Base-by-base conservation (phyloP, 371 early-diverging fungal genomes). In the Blakeslea trispora region DNA sequence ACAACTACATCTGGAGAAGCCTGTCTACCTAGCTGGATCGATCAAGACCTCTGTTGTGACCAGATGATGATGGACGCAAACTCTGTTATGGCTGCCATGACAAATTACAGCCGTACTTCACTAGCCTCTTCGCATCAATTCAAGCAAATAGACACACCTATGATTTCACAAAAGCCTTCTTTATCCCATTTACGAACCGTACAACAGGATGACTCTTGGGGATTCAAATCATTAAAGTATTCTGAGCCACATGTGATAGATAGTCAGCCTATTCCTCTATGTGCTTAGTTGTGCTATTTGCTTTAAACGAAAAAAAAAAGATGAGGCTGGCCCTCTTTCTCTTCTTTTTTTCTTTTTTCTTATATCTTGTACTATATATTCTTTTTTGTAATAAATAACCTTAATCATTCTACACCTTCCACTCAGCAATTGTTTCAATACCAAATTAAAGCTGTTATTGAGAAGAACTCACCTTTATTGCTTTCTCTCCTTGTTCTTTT, bases 1-100 rank as follows among this genome's bases (percentile, higher is more conserved):
- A 52, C 42, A 55, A 53, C 52, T 50, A 31, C 21, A 63, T 50
- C 42, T 59, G 77, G 48, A 57, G 40, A 41, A 63, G 66, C 64
- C 53, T 63, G 48, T 59, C 58, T 55, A 56, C 77, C 63, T 5
- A 43, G 43, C 6, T 62, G 63, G 54, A 39, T 54, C 1, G 60
- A 60, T 24, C 37, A 53, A 15, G 54, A 60, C 24, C 18, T 60
- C 1, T 60, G 60, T 10, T 53, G 60, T 28, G 32, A 49, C 28
- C 44, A 43, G 0, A 43, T 59, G 0, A 42, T 53, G 23, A 54
- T 54, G 60, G 47, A 60, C 28, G 50, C 53, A 35, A 31, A 48
- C 14, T 49, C 54, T 14, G 54, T 49, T 3, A 21, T 53, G 35
- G 48, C 47, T 45, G 59, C 50, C 3, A 58, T 51, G 47, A 39